Base-by-base conservation (phyloP, 495 filamentous ascomycete species). In the Rostrohypoxylon terebratum region DNA sequence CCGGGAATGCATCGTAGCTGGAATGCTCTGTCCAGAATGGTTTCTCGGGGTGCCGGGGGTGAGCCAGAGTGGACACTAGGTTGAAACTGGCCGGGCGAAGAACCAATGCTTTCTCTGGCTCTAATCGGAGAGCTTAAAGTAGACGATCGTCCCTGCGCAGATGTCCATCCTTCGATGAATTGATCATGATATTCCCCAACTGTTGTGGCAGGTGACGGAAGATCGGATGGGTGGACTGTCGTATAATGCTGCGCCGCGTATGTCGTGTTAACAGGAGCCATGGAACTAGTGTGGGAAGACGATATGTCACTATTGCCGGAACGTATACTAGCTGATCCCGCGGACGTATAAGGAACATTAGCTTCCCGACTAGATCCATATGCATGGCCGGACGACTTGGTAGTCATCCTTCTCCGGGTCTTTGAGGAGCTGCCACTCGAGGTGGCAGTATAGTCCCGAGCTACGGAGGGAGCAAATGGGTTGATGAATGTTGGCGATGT, bases 21-120 rank as follows among this genome's bases (percentile, higher is more conserved):
- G 72, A 89, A 89, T 0, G 87, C 87, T n/a, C 87, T 77, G 63
- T 89, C 87, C 3, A 89, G 78, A 40, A 89, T 89, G 5, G 87
- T 88, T 70, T 89, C 87, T 20, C 86, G 80, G 3, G 83, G 85
- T 0, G 76, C 79, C 11, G 83, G 79, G 5, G 83, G 81, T 0
- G 83, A 80, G 58, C 76, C 77, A 42, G 79, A 76, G 9, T 80
- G 75, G 9, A 84, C 65, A 40, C 77, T 74, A 4, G 81, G 61
- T 14, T 74, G 70, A 25, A 54, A 53, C n/a, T 79, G 71, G 40
- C 74, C 63, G 66, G 66, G 75, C 42, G 73, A 80, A 47, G 84
- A 86, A 13, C 77, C 78, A 68, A 83, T 79, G 67, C 83, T 83
- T 13, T 77, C 83, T 14, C 82, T 79, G 10, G 77, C 80, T 65